Evolutionary conservation across 352 stramenopile genomes (phyloP), one percentile per base, ranked within the genome.

Genomic region (Albugo laibachii): DNA sequence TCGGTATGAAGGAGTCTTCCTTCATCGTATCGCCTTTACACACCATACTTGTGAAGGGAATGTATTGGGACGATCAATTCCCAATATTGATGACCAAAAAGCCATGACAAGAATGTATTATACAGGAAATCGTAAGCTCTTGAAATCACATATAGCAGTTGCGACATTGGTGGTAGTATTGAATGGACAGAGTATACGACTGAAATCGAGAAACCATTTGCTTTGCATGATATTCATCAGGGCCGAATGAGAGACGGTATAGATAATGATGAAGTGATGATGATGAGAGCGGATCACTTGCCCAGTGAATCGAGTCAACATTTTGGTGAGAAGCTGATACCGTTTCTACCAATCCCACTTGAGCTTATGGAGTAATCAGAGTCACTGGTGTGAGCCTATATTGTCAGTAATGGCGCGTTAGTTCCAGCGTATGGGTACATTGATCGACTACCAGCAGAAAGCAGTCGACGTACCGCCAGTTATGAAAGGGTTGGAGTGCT

Each of bases 261-360:
- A 13, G 69, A 84, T 2, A 56, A 62, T 15, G 54, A 86, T 36
- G 84, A 82, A 5, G 72, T 97, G 36, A 83, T 94, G 59, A 86
- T 97, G 60, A 91, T 96, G 76, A 84, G 80, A 11, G 89, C 97
- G 21, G 92, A 97, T 56, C 97, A 97, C 49, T 63, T 98, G 41
- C 93, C 93, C 1, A 95, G 85, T 19, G 93, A 98, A 52, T 95
- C 86, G 21, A 96, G 81, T 52, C 66, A 92, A 48, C 84, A 97
- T 61, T 98, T 98, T 66, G n/a, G n/a, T n/a, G n/a, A n/a, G 8
- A 31, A 31, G 24, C 66, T 97, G 15, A 52, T 96, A 6, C 65
- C 62, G 37, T 93, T 96, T 50, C 66, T 95, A 18, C 54, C 76
- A 12, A 65, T 85, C 21, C 70, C 83, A 18, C 56, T 58, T 43